Evolutionary conservation across 2,329 filamentous ascomycete species (phyloP).

Genomic region (Pezicula radicicola): DNA sequence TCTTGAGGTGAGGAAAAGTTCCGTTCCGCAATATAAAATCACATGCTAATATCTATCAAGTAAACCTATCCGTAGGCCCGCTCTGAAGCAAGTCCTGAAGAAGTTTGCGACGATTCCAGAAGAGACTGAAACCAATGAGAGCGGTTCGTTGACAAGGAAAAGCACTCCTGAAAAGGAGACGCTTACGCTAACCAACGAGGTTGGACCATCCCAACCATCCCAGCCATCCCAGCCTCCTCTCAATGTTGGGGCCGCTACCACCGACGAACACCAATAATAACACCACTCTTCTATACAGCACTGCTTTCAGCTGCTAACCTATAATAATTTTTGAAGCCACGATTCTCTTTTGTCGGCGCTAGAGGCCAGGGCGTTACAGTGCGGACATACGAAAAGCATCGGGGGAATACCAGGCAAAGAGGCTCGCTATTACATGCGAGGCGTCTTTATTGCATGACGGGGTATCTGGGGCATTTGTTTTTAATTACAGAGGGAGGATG

Average conservation of each 20-base stretch:
- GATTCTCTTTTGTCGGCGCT: neutral
- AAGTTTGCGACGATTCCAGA: constrained; percentile 81
- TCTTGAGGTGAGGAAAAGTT: constrained; percentile 45
- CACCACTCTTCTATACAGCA: neutral
- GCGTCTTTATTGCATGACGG: neutral
- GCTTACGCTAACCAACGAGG: neutral
- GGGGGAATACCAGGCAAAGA: neutral
- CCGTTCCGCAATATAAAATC: neutral
- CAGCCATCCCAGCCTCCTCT: neutral
- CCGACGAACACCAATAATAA: neutral
- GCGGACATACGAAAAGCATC: neutral
- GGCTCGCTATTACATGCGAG: neutral
- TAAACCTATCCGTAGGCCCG: constrained; percentile 75
- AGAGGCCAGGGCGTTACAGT: neutral
- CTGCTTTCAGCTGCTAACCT: too few species aligned
- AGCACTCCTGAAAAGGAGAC: constrained; percentile 9
- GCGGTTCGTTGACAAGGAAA: constrained; percentile 12
- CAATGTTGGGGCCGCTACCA: neutral
- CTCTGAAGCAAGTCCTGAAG: constrained; percentile 80
- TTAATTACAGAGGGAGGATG: too few species aligned
- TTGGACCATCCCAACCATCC: neutral
- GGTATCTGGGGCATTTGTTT: neutral
- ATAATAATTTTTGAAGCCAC: neutral
- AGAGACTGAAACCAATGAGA: constrained; percentile 39
- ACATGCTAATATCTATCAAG: constrained; percentile 26